Base-by-base conservation (phyloP, 805 yeast species). In the Wickerhamia fluorescens region DNA sequence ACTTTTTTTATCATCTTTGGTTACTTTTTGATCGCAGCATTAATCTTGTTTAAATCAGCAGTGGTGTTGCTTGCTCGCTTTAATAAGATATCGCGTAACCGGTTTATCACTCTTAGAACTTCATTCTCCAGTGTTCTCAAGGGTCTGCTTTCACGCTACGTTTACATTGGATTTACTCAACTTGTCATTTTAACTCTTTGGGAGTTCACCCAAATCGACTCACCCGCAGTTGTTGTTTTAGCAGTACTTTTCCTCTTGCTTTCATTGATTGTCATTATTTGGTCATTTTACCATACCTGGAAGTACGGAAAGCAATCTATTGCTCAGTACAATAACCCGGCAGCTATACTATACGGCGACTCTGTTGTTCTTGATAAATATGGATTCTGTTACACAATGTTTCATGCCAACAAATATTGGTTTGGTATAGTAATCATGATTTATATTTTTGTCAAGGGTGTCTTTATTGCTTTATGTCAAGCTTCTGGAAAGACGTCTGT, bases 311-410 rank as follows among this genome's bases (percentile, higher is more conserved):
- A 58, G 33, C 49, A 52, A 32, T 86, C 96, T 0, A 59, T 75
- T 24, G 47, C 52, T 16, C 54, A 65, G 28, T 78, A 73, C 49
- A 74, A 78, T 28, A 87, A 89, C 41, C 88, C 96, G 0, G 95
- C 95, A 12, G 94, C 89, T 27, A 56, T 85, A 34, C 61, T 88
- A 31, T 88, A 86, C 47, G 94, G 95, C 35, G 82, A 88, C 46
- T 66, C 76, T 25, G 58, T 61, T 16, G 68, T 85, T 19, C 68
- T 87, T 49, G 73, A 78, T 61, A 80, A 80, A 49, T 87, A 79
- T 49, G 96, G 96, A 0, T 88, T 80, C 57, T 73, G 87, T 46
- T 88, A 87, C 58, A 82, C 94, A 10, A 86, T 85, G 87, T 87
- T 80, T 56, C 72, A 73, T 38, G 94, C 95, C 13, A 64, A 65